Conservation (phyloP, 305 asterid genomes). For the Fraxinus nigra region DNA sequence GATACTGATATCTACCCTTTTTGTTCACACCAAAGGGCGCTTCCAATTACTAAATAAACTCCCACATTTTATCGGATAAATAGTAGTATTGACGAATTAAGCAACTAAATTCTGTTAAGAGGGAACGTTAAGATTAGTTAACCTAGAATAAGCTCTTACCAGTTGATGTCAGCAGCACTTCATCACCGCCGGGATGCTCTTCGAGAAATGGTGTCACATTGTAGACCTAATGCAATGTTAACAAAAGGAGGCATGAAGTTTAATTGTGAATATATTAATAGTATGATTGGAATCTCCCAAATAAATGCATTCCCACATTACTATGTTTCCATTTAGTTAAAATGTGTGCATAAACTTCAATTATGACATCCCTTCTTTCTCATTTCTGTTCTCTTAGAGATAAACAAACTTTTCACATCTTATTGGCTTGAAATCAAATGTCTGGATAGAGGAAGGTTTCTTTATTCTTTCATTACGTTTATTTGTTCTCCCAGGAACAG, state of each 20-base stretch:
- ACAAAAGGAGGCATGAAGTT: neutral
- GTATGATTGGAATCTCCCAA: neutral
- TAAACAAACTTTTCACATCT: neutral
- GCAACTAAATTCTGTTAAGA: neutral
- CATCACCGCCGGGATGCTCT: slow-evolving; percentile 84
- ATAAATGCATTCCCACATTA: neutral
- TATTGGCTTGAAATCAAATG: neutral
- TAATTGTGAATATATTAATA: neutral
- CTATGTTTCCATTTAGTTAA: neutral
- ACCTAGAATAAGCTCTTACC: slow-evolving; percentile 31
- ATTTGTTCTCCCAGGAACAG: neutral
- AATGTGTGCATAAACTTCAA: neutral
- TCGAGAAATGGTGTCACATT: slow-evolving; percentile 53
- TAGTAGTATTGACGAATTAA: neutral
- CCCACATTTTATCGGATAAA: neutral
- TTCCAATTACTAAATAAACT: neutral
- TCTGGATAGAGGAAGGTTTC: neutral
- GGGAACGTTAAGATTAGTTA: neutral
- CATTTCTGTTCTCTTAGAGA: neutral
- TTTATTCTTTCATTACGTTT: neutral
- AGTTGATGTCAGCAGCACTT: slow-evolving; percentile 43
- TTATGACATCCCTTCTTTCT: neutral
- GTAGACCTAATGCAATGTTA: slow-evolving; percentile 43
- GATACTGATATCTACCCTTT: neutral
- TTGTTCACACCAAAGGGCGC: neutral